Conservation (phyloP, 176 grass and related monocot genomes). For the Carex parvula region DNA sequence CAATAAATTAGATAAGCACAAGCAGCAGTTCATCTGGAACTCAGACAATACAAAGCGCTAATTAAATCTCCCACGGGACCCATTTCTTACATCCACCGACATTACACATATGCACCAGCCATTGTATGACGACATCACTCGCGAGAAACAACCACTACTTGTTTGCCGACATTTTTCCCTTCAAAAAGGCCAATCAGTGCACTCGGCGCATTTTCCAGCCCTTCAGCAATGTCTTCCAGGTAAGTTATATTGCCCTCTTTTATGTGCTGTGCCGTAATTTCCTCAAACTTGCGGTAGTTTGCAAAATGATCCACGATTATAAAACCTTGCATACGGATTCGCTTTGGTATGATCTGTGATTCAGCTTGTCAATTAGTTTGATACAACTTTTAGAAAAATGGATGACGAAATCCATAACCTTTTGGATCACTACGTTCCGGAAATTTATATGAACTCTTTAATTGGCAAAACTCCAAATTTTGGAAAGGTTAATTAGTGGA, state of each 20-base stretch:
- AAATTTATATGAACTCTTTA: not conserved
- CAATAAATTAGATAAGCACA: not conserved
- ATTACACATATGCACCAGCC: not conserved
- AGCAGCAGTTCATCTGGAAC: not conserved
- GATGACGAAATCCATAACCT: not conserved
- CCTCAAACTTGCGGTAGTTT: slow-evolving; percentile 33
- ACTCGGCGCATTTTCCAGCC: slow-evolving; percentile 31
- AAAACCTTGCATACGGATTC: slow-evolving; percentile 48
- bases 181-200: slow-evolving; percentile 39
- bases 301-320: slow-evolving; percentile 22
- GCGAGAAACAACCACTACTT: slow-evolving; percentile 16
- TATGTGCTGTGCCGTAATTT: slow-evolving; percentile 30
- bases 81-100: not conserved
- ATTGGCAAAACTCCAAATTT: not conserved
- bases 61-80: not conserved
- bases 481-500: not conserved
- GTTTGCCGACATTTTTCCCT: slow-evolving; percentile 36
- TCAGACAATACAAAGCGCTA: not conserved
- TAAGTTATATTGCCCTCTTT: slow-evolving; percentile 38
- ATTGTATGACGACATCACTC: slow-evolving; percentile 11
- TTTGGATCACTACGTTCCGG: not conserved
- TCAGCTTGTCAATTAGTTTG: not conserved
- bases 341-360: slow-evolving; percentile 21
- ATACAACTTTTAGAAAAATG: not conserved
- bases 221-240: slow-evolving; percentile 39